Base-by-base conservation (phyloP, 352 stramenopile genomes). In the Stramenopiles sp. region DNA sequence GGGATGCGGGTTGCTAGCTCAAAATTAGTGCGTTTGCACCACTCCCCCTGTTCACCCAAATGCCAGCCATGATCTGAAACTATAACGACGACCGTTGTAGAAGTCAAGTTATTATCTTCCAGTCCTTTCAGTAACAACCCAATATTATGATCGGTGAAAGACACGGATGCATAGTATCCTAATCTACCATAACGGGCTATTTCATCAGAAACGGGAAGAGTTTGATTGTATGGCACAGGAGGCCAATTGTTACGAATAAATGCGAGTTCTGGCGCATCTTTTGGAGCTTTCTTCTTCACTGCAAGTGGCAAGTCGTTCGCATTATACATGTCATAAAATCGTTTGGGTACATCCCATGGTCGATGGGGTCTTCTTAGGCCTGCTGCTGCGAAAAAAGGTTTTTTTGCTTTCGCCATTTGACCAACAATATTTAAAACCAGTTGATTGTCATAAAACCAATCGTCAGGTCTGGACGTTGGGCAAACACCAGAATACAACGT, bases 31-130 rank as follows among this genome's bases (percentile, higher is more conserved):
- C 29, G 8, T 75, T 85, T 85, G 67, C 81, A 44, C 82, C 82
- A 85, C 32, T 84, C 76, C 30, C 83, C 83, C 14, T 76, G 32
- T n/a, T 85, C 83, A 29, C 83, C 83, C n/a, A 85, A 14, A 4
- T 84, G 67, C 71, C 80, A 85, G n/a, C 83, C 83, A 76, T 85
- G 83, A 76, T 85, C 83, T 22, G 44, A 67, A 32, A 30, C 55
- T 71, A 85, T 85, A 44, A 85, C 31, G 30, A 85, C 81, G n/a
- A 85, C 71, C 8, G 83, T 86, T 80, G 85, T 81, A 75, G 82
- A 81, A 29, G 39, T 81, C 8, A 85, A 78, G 7, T 83, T 7
- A 25, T 75, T 25, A 30, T 67, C 4, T 29, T 85, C 82, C 14
- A 85, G 22, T 27, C 30, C 30, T n/a, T 84, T 80, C 7, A 85